phyloP scores from a whole-genome alignment of 176 grass and related monocot species.

The Musa troglodytarum region DNA sequence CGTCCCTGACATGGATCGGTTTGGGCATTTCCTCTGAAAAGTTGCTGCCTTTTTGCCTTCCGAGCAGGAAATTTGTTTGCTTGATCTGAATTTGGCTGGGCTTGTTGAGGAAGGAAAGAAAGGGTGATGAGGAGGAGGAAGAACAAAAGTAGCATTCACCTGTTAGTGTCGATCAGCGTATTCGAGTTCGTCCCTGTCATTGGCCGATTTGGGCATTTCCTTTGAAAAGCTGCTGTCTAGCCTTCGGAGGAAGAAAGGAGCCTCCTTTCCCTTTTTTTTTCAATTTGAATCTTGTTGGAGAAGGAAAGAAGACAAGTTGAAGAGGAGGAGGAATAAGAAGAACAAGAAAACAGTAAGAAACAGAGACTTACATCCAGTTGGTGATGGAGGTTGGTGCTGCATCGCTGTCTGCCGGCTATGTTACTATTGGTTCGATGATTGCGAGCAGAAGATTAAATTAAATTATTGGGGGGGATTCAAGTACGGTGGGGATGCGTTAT shows the following conservation, averaged over 20 bases:
- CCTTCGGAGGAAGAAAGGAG: slow-evolving; percentile 9
- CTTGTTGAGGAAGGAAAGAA: slow-evolving; percentile 14
- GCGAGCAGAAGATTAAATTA: slow-evolving; percentile 33
- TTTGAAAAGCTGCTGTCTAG: background rate
- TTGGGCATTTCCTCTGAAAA: slow-evolving; percentile 1
- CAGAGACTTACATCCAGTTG: slow-evolving; percentile 1
- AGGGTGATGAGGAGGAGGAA: background rate
- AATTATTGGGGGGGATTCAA: slow-evolving; percentile 23
- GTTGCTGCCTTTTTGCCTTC: background rate
- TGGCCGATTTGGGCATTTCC: background rate
- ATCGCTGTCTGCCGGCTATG: slow-evolving; percentile 48
- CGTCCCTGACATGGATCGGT: background rate
- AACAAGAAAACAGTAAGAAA: background rate
- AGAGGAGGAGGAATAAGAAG: background rate
- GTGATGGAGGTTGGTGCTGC: slow-evolving; percentile 40
- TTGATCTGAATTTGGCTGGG: slow-evolving; percentile 1
- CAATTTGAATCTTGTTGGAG: slow-evolving; percentile 5
- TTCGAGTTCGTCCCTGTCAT: background rate
- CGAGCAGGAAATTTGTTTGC: slow-evolving; percentile 1
- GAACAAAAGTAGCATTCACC: background rate
- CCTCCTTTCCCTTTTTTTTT: background rate
- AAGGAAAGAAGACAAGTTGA: background rate
- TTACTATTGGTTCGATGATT: slow-evolving; percentile 54
- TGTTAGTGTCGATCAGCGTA: no score
- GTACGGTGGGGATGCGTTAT: slow-evolving; percentile 21